These are phyloP conservation scores for Oryza officinalis DNA, from an alignment of 176 grass and related monocot species.

Conservation along the genomic window DNA sequence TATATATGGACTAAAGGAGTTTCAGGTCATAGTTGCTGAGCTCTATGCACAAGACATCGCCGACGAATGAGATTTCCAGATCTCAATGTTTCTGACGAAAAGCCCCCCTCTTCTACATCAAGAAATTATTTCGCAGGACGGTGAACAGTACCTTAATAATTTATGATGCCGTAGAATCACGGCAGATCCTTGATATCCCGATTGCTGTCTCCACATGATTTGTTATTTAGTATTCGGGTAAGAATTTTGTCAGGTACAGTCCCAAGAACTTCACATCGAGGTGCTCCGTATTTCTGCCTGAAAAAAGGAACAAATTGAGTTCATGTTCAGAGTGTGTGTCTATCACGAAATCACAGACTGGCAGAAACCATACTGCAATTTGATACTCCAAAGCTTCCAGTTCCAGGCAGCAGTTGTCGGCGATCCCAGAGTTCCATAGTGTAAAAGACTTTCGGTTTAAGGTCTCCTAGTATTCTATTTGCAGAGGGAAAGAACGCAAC, in stretches of 20 bases:
- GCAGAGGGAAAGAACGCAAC: not conserved
- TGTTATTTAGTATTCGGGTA: conserved; percentile 4
- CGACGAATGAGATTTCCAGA: conserved; percentile 1
- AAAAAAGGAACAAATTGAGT: conserved; percentile 6
- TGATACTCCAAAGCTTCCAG: not conserved
- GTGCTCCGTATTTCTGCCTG: not conserved
- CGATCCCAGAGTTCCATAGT: not conserved
- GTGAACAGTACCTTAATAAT: not conserved
- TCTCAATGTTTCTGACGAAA: not conserved
- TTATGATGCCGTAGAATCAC: not conserved
- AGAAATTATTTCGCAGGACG: not conserved
- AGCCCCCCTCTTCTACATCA: not conserved
- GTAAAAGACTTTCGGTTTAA: not conserved
- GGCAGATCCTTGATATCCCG: not conserved
- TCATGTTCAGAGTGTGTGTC: not conserved
- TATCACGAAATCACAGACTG: not conserved
- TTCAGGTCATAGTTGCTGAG: conserved; percentile 5
- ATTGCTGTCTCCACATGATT: not conserved
- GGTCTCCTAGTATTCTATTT: not conserved
- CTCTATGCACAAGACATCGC: not conserved
- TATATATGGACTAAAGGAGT: conserved; percentile 5
- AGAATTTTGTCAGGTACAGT: not conserved
- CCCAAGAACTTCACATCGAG: not conserved
- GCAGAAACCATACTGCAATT: not conserved
- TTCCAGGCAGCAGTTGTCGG: conserved; percentile 16